Percentiles rank a stretch among this genome's conserved stretches.
These are phyloP conservation scores for Geotrichum bryndzae DNA, from an alignment of 1,139 yeast species.

Conservation along the genomic window DNA sequence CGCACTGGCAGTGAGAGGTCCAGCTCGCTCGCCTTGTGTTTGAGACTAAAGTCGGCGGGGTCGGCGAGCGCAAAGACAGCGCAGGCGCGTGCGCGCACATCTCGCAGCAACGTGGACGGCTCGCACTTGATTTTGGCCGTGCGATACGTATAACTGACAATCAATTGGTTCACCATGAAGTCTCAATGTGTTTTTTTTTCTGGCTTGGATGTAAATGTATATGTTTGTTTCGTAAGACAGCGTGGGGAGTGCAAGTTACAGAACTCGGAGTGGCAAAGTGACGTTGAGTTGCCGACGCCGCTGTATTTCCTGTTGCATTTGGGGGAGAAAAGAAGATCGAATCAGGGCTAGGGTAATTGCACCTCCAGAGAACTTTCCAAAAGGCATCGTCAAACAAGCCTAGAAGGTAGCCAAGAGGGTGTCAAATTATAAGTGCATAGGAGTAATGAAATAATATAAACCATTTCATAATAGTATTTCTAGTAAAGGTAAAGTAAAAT, in stretches of 20 bases:
- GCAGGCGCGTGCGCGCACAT: slow-evolving; percentile 28
- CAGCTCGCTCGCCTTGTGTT: slow-evolving; percentile 18
- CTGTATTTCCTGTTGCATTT: neutral
- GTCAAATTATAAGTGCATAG: too few species aligned
- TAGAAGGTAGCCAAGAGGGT: too few species aligned
- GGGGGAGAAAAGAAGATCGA: neutral
- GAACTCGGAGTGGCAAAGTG: neutral
- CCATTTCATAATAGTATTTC: too few species aligned
- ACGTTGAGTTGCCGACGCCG: neutral
- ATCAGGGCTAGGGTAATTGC: neutral
- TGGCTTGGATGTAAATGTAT: neutral
- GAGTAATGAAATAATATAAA: too few species aligned
- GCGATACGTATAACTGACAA: slow-evolving; percentile 22
- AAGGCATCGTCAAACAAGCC: too few species aligned
- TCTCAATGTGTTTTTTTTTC: neutral
- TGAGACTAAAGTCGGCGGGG: slow-evolving; percentile 23
- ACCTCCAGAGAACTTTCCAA: too few species aligned
- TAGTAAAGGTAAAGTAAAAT: too few species aligned
- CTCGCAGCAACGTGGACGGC: slow-evolving; percentile 27
- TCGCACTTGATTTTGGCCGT: slow-evolving; percentile 26
- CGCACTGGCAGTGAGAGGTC: slow-evolving; percentile 28
- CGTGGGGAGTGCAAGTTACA: neutral
- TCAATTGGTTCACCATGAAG: slow-evolving; percentile 14
- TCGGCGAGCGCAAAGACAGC: slow-evolving; percentile 21
- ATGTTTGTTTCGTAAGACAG: neutral